Evolutionary conservation across 352 stramenopile genomes (phyloP).

Genomic region (Phytopythium boreale): DNA sequence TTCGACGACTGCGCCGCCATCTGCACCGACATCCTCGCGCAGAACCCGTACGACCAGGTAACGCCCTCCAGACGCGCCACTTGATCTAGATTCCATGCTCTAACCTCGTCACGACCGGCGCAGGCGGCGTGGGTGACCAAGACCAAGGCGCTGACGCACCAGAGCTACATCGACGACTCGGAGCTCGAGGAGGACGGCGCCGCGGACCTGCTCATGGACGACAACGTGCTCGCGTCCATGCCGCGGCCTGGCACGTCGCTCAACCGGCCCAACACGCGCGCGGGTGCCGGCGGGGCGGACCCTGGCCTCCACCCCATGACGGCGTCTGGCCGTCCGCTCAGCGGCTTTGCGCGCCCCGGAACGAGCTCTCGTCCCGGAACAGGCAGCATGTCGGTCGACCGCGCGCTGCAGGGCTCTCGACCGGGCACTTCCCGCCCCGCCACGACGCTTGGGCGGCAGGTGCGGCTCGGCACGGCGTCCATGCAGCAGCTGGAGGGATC

Average conservation of each 20-base stretch:
- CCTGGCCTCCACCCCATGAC: conserved; percentile 86
- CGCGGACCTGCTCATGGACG: conserved; percentile 90
- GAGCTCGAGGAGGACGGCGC: conserved; percentile 91
- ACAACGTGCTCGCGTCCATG: conserved; percentile 89
- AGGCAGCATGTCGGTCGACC: conserved; percentile 71
- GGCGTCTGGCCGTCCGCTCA: conserved; percentile 75
- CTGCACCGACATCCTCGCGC: conserved; percentile 77
- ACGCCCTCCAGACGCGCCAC: neutral
- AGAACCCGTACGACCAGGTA: conserved; percentile 86
- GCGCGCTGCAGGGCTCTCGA: conserved; percentile 66
- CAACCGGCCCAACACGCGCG: conserved; percentile 71
- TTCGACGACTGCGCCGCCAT: conserved; percentile 82
- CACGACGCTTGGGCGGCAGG: conserved; percentile 87
- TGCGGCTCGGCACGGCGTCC: conserved; percentile 90
- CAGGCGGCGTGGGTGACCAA: conserved; percentile 90
- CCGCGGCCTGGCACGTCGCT: conserved; percentile 88
- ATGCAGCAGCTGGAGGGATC: conserved; percentile 56
- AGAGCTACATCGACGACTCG: conserved; percentile 92
- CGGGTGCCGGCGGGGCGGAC: conserved; percentile 34
- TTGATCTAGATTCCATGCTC: neutral
- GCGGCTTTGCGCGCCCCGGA: conserved; percentile 83
- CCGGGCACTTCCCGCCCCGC: conserved; percentile 82
- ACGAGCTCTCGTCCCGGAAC: conserved; percentile 70
- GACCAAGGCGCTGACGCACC: conserved; percentile 82
- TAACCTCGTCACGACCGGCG: no score